Evolutionary conservation across 1,284 basidiomycete genomes (phyloP), one percentile per base, ranked within the genome.

Genomic region (Gomphus bonarii): DNA sequence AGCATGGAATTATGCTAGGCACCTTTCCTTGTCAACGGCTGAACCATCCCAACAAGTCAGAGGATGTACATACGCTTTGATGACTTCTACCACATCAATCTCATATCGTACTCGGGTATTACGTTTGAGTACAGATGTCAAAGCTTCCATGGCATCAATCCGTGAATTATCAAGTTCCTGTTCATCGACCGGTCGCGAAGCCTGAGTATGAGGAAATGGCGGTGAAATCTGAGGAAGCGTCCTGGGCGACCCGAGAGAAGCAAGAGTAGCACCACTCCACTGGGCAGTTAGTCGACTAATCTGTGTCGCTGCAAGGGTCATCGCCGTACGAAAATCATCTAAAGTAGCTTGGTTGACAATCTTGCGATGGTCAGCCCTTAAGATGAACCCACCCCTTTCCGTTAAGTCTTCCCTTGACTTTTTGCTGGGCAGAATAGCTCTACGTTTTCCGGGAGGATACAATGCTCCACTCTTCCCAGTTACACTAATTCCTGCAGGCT

Each of bases 31-130:
- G 11, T 48, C 46, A 48, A 25, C 12, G 2, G 11, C 22, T 30
- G 11, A 48, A 4, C 9, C 7, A 5, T 14, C 25, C 18, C 12
- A 28, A 25, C 4, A 12, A 14, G 20, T 18, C 2, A 18, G 22
- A 43, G 18, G 18, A 3, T 18, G 43, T 50, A 67, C 72, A 70
- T 65, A 93, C 91, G 79, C 80, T 65, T 83, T 77, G 18, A 93
- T 72, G 18, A 94, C 71, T 55, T 93, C 87, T 0, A 75, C 70
- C 12, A 88, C 71, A 55, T 82, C 81, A 22, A 94, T 64, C 63
- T 91, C 88, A 64, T 88, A 89, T 51, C 84, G 76, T 20, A 95
- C 84, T 6, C 87, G 81, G 31, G 91, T 70, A 63, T 84, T 85
- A 28, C 82, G 78, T 64, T 85, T 84, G n/a, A 97, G 71, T 47